phyloP scores from a whole-genome alignment of 306 rosid species.

The Delonix regia region DNA sequence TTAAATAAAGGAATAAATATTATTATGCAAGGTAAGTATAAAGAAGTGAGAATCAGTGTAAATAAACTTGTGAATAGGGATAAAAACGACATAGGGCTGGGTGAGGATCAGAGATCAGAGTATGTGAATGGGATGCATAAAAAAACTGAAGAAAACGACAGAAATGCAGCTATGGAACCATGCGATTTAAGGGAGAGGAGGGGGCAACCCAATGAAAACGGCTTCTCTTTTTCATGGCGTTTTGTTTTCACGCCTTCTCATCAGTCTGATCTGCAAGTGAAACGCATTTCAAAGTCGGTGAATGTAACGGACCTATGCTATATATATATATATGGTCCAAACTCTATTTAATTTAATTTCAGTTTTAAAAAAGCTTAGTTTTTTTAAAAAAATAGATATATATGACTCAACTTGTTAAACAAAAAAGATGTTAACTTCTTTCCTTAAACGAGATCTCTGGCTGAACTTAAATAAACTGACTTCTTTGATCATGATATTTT shows the following conservation, averaged over 20 bases:
- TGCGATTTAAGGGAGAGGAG: slow-evolving; percentile 23
- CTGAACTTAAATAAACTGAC: background rate
- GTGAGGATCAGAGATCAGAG: background rate
- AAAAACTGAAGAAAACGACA: slow-evolving; percentile 34
- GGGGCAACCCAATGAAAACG: slow-evolving; percentile 29
- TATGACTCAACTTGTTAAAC: too few relatives aligned
- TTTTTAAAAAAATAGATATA: too few relatives aligned
- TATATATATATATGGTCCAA: slow-evolving; percentile 17
- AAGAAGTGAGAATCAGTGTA: background rate
- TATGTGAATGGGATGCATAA: background rate
- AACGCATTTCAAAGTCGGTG: slow-evolving; percentile 33
- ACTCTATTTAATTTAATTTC: background rate
- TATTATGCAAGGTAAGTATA: too few relatives aligned
- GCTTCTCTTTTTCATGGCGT: slow-evolving; percentile 25
- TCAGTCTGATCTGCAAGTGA: slow-evolving; percentile 5
- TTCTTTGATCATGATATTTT: too few relatives aligned
- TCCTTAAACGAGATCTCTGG: background rate
- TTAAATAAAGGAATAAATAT: too few relatives aligned
- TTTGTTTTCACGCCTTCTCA: slow-evolving; percentile 37
- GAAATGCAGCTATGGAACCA: slow-evolving; percentile 28
- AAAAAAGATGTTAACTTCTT: too few relatives aligned
- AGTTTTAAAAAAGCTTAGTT: background rate
- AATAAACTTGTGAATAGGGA: background rate
- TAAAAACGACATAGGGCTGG: background rate
- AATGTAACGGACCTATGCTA: background rate